These are phyloP conservation scores for Phytophthora tubulina DNA, from an alignment of 352 stramenopile genomes.

Conservation along the genomic window DNA sequence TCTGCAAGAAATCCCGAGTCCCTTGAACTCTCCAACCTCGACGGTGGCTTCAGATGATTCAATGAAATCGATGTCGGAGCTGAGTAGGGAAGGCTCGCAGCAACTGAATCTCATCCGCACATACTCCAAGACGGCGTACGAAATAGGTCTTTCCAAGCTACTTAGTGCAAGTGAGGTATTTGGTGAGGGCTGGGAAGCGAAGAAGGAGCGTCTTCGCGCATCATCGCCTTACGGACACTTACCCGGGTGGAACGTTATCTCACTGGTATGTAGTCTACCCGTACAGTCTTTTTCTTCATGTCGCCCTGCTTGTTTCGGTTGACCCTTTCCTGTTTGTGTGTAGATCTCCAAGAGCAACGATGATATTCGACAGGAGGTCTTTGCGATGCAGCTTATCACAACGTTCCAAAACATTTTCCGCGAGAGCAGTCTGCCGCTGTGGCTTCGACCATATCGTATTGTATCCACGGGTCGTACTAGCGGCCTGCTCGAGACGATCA, in stretches of 20 bases:
- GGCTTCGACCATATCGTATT: constrained; percentile 95
- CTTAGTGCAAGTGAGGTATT: constrained; percentile 76
- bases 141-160: constrained; percentile 73
- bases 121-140: constrained; percentile 72
- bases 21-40: constrained; percentile 25
- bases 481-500: constrained; percentile 96
- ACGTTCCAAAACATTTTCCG: constrained; percentile 94
- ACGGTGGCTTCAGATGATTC: constrained; percentile 29
- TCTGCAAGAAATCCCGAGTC: constrained; percentile 13
- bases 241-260: constrained; percentile 94
- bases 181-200: constrained; percentile 95
- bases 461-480: constrained; percentile 92
- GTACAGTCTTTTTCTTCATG: not conserved
- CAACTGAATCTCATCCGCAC: constrained; percentile 57
- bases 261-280: constrained; percentile 59
- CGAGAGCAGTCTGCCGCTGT: constrained; percentile 93
- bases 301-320: not conserved
- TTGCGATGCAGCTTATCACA: constrained; percentile 96
- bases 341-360: constrained; percentile 98
- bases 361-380: constrained; percentile 96
- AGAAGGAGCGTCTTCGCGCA: constrained; percentile 92
- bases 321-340: constrained; percentile 9
- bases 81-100: constrained; percentile 21
- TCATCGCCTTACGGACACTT: constrained; percentile 87
- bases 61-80: constrained; percentile 34